Evolutionary conservation across 2,329 filamentous ascomycete genomes (phyloP).

Genomic region (Diplodia corticola): DNA sequence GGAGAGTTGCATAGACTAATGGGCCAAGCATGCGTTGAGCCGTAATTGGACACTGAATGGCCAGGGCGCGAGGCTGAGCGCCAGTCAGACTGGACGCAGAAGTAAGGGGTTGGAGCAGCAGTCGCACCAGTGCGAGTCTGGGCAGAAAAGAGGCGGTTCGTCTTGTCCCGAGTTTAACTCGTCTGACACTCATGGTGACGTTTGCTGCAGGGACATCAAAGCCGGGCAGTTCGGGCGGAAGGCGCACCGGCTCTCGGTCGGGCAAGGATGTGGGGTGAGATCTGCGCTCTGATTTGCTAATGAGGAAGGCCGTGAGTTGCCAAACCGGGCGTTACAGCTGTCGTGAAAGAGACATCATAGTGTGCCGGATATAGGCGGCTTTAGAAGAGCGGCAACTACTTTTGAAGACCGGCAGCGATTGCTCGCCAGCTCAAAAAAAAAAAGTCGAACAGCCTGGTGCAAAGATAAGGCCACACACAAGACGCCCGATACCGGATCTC

Average conservation of each 20-base stretch:
- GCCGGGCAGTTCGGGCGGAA: background rate
- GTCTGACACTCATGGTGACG: background rate
- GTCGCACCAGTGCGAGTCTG: background rate
- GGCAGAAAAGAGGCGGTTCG: background rate
- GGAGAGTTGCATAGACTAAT: background rate
- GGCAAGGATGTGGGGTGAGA: background rate
- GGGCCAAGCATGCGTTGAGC: background rate
- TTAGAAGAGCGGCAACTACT: background rate
- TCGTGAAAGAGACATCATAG: background rate
- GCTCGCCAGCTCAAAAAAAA: background rate
- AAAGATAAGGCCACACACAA: background rate
- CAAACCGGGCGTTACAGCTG: background rate
- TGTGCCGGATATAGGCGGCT: background rate
- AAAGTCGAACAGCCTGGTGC: background rate
- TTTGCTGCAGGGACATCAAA: background rate
- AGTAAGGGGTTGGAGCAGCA: background rate
- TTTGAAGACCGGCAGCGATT: background rate
- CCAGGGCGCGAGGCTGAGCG: constrained; percentile 1
- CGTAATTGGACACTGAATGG: background rate
- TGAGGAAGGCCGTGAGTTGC: background rate
- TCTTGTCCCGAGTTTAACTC: background rate
- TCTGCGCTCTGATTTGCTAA: background rate
- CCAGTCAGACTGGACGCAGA: background rate
- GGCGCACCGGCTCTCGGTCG: no score
- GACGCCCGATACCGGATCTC: background rate